phyloP scores from a whole-genome alignment of 176 grass and related monocot genomes.

The Oryza longistaminata region DNA sequence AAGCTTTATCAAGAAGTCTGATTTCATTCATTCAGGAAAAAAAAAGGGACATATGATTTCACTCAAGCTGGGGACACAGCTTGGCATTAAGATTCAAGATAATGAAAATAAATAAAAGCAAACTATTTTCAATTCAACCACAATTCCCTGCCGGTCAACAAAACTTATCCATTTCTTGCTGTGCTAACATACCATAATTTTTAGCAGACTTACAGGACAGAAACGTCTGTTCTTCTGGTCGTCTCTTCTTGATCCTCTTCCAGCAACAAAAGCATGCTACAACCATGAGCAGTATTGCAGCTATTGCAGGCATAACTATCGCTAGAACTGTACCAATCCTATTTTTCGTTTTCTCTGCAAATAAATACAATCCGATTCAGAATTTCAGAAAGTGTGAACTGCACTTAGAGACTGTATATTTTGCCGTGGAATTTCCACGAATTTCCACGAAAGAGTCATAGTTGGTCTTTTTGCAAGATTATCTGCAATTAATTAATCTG shows the following conservation, averaged over 20 bases:
- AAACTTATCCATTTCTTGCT: neutral
- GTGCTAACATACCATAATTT: neutral
- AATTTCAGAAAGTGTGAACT: neutral
- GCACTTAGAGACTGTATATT: neutral
- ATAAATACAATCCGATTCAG: neutral
- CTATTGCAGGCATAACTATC: conserved; percentile 39
- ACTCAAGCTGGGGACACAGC: neutral
- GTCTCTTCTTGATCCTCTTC: conserved; percentile 27
- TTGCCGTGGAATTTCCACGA: neutral
- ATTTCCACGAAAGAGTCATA: neutral
- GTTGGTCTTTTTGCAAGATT: too few species aligned
- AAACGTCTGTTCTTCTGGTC: neutral
- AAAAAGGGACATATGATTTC: neutral
- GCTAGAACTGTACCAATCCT: conserved; percentile 11
- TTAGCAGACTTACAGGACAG: conserved; percentile 20
- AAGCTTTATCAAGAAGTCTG: neutral
- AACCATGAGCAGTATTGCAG: neutral
- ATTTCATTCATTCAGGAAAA: neutral
- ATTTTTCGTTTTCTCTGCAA: conserved; percentile 40
- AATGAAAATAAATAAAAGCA: neutral
- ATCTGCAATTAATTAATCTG: too few species aligned
- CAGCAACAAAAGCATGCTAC: conserved; percentile 25
- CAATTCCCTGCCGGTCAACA: neutral
- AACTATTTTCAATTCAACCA: neutral
- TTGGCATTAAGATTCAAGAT: neutral